These are phyloP conservation scores for Leptographium wingfieldii DNA, from an alignment of 2,329 filamentous ascomycete genomes.

Conservation along the genomic window DNA sequence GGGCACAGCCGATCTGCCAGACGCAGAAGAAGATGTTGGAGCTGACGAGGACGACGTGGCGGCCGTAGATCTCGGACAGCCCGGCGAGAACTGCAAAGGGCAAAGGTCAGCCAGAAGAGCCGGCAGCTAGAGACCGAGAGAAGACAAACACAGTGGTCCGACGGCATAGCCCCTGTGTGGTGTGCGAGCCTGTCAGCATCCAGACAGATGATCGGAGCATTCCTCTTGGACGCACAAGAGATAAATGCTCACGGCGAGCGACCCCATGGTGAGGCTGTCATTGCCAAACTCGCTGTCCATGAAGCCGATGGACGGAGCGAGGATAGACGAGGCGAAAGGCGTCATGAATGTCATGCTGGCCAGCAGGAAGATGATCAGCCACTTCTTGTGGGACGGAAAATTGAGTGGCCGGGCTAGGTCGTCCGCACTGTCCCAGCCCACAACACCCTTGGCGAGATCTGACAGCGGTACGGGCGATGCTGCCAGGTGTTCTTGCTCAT, in stretches of 20 bases:
- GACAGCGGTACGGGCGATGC: conserved; percentile 28
- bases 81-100: conserved; percentile 25
- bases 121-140: conserved; percentile 43
- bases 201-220: conserved; percentile 18
- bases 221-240: conserved; percentile 23
- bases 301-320: conserved; percentile 33
- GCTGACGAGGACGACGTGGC: conserved; percentile 57
- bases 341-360: conserved; percentile 52
- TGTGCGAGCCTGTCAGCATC: not conserved
- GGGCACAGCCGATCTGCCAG: conserved; percentile 54
- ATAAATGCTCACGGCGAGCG: conserved; percentile 49
- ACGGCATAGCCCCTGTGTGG: conserved; percentile 37
- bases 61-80: conserved; percentile 13
- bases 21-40: conserved; percentile 52
- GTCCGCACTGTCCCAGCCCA: conserved; percentile 47
- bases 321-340: conserved; percentile 51
- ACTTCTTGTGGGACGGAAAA: conserved; percentile 42
- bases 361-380: conserved; percentile 42
- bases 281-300: conserved; percentile 33
- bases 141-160: conserved; percentile 46
- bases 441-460: conserved; percentile 38
- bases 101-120: not conserved
- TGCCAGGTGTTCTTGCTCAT: not conserved
- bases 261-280: conserved; percentile 26
- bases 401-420: conserved; percentile 48